Conservation (phyloP, 148 eudicot species). For the Mesembryanthemum crystallinum region DNA sequence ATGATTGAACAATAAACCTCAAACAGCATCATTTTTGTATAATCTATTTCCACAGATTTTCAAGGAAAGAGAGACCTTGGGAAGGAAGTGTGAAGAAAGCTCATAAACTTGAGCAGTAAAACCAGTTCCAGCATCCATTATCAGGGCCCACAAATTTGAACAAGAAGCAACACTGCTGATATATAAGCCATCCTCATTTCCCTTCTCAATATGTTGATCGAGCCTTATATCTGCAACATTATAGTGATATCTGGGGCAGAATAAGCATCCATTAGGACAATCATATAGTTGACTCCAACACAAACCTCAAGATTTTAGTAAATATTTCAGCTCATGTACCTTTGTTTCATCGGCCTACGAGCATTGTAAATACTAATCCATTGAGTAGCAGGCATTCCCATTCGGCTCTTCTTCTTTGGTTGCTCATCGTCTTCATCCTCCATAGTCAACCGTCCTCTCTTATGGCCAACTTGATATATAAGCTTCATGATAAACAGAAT, state of each 20-base stretch:
- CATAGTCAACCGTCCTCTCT: constrained; percentile 74
- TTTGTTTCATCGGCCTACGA: constrained; percentile 91
- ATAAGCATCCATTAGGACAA: constrained; percentile 9
- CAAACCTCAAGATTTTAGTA: background rate
- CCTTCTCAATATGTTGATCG: constrained; percentile 78
- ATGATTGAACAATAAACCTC: background rate
- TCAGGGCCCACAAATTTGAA: constrained; percentile 81
- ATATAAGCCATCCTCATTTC: constrained; percentile 80
- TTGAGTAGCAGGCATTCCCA: constrained; percentile 96
- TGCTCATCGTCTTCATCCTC: constrained; percentile 85
- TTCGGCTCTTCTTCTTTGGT: constrained; percentile 82
- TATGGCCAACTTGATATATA: constrained; percentile 85
- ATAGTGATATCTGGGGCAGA: constrained; percentile 71
- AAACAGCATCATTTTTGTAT: background rate
- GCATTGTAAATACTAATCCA: constrained; percentile 95
- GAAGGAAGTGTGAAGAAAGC: constrained; percentile 76
- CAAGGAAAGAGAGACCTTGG: constrained; percentile 56
- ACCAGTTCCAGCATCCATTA: constrained; percentile 99
- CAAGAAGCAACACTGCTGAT: constrained; percentile 85
- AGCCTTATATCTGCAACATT: constrained; percentile 86
- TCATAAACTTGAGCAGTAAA: constrained; percentile 79
- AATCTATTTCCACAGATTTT: background rate
- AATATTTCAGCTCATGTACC: constrained; percentile 35
- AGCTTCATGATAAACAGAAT: constrained; percentile 41
- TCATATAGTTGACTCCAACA: background rate